Base-by-base conservation (phyloP, 768 basidiomycete genomes). In the Suillus brevipes region DNA sequence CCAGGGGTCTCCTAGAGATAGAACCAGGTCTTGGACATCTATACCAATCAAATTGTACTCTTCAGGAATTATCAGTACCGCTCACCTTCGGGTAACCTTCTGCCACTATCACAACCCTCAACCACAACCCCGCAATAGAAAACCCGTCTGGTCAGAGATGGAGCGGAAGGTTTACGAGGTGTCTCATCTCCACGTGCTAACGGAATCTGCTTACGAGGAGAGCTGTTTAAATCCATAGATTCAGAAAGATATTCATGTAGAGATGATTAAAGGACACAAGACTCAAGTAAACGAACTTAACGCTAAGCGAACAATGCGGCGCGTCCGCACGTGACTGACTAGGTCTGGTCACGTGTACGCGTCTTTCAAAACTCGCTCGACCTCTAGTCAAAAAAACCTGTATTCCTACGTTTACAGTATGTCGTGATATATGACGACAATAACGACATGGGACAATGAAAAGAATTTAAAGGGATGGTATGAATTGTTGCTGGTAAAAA, bases 101-200 rank as follows among this genome's bases (percentile, higher is more conserved):
- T 84, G 7, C 89, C 90, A 68, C 85, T 83, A 67, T 90, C 89
- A 45, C 90, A 87, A 60, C 87, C 88, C 78, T 97, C 94, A 37
- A 97, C 89, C 16, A 97, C 92, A 23, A 97, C 91, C 52, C 92
- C 92, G 72, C 91, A 93, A 73, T 91, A 91, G 76, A 96, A 97
- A 31, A 89, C 91, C 73, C 95, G 90, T 74, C 84, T 89, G 7
- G 90, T 95, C 67, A 86, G 70, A 60, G 78, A 75, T 38, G 78
- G 72, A 12, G 71, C 73, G 20, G 77, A 75, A 49, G 84, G 67
- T 60, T 70, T 79, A 53, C 83, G 81, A 49, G 82, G 77, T 34
- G 82, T 80, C 69, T 87, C 88, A 66, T 91, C 87, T 52, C 89
- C 90, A 70, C 79, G 84, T n/a, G 90, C 84, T 38, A 93, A 81